Conservation (phyloP, 2,329 filamentous ascomycete species). For the Ambrosiella xylebori region DNA sequence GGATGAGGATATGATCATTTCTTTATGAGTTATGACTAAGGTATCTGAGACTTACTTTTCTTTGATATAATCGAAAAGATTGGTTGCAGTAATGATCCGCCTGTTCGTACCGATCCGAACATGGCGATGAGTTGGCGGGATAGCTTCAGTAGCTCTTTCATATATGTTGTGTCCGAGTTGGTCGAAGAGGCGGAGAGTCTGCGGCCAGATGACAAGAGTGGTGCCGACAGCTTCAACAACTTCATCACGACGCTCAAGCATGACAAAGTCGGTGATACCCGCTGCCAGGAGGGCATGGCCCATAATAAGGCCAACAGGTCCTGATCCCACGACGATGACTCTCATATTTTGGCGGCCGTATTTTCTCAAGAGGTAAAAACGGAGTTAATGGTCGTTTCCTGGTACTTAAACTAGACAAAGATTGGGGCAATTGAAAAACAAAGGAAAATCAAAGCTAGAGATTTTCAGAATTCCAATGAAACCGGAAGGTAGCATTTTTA, state of each 20-base stretch:
- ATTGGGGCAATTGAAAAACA: too few species aligned
- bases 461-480: too few species aligned
- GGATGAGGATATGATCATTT: background rate
- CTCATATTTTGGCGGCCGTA: constrained; percentile 4
- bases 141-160: constrained; percentile 14
- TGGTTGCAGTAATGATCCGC: background rate
- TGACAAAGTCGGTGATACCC: constrained; percentile 18
- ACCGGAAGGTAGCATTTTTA: too few species aligned
- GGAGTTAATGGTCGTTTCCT: too few species aligned
- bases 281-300: constrained; percentile 19
- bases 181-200: constrained; percentile 17
- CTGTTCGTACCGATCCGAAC: background rate
- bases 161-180: constrained; percentile 17
- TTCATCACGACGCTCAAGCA: constrained; percentile 17
- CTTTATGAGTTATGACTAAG: background rate
- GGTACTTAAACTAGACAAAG: too few species aligned
- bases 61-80: background rate
- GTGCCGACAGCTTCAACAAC: constrained; percentile 16
- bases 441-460: too few species aligned
- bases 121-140: constrained; percentile 10
- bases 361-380: too few species aligned
- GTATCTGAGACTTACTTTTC: constrained; percentile 3
- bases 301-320: constrained; percentile 22
- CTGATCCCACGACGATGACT: constrained; percentile 20
- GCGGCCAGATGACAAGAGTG: constrained; percentile 17